Evolutionary conservation across 2,329 filamentous ascomycete species (phyloP).

Genomic region (Ustilaginoidea virens): DNA sequence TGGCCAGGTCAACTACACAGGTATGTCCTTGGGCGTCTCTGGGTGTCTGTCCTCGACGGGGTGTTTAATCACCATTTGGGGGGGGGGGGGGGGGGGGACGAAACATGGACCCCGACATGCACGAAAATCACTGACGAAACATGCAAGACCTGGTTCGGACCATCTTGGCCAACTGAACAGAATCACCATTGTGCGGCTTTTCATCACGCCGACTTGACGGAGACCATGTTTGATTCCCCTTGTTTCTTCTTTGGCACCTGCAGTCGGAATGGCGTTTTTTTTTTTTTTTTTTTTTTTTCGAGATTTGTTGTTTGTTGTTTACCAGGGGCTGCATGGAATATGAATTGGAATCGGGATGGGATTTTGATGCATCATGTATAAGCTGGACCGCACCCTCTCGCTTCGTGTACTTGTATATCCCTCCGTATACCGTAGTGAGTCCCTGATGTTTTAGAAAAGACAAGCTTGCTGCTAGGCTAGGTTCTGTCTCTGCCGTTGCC

Average conservation of each 20-base stretch:
- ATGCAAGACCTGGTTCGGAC: constrained; percentile 76
- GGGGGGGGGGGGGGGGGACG: too few relatives aligned
- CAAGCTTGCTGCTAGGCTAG: too few relatives aligned
- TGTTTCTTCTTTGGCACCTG: constrained; percentile 2
- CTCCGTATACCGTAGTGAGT: too few relatives aligned
- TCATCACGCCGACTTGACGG: neutral
- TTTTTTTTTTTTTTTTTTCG: constrained; percentile 4
- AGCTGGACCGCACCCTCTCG: neutral
- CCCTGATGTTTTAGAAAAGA: too few relatives aligned
- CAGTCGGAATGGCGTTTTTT: constrained; percentile 4
- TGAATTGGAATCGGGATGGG: neutral
- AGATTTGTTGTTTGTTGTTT: constrained; percentile 5
- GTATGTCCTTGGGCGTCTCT: constrained; percentile 42
- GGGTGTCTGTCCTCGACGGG: too few relatives aligned
- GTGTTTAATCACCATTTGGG: too few relatives aligned
- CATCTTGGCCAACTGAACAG: constrained; percentile 62
- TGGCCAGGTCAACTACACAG: constrained; percentile 94
- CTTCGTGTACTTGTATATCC: constrained; percentile 4
- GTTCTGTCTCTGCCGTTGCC: too few relatives aligned
- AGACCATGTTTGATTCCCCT: constrained; percentile 11
- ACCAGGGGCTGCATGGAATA: constrained; percentile 1
- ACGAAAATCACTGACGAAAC: too few relatives aligned
- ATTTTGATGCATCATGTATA: neutral
- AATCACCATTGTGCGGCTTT: neutral
- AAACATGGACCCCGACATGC: too few relatives aligned